A percentile compares a stretch with the other conserved stretches of the same genome.
These are phyloP conservation scores for Lathyrus sativus DNA, from an alignment of 306 rosid species.

Conservation along the genomic window DNA sequence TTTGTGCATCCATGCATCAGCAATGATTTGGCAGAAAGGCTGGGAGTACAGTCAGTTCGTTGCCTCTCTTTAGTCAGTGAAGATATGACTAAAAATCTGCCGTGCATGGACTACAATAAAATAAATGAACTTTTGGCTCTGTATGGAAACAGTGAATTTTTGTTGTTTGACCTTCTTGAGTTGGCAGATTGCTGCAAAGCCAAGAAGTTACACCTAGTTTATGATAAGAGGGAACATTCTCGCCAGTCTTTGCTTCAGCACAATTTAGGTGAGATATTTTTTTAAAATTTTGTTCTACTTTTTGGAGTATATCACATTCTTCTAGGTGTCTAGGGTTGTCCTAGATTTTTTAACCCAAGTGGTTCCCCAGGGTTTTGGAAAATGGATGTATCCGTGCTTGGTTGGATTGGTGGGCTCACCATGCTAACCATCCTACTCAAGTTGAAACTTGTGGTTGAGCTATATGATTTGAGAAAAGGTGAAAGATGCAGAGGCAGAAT, in stretches of 20 bases:
- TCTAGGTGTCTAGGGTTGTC: slow-evolving; percentile 1
- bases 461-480: slow-evolving; percentile 7
- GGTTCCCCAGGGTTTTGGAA: slow-evolving; percentile 15
- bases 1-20: slow-evolving; percentile 85
- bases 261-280: slow-evolving; percentile 67
- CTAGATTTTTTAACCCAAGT: background rate
- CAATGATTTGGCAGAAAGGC: slow-evolving; percentile 84
- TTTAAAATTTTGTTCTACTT: slow-evolving; percentile 1
- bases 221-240: slow-evolving; percentile 95
- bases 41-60: slow-evolving; percentile 85
- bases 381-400: slow-evolving; percentile 8
- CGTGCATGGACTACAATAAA: slow-evolving; percentile 87
- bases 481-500: background rate
- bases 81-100: slow-evolving; percentile 83
- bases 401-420: slow-evolving; percentile 16
- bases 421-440: slow-evolving; percentile 11
- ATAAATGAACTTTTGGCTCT: slow-evolving; percentile 72
- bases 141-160: slow-evolving; percentile 73
- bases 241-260: slow-evolving; percentile 92
- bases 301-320: background rate
- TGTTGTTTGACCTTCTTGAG: slow-evolving; percentile 92
- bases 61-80: slow-evolving; percentile 86
- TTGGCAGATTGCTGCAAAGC: slow-evolving; percentile 97
- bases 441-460: slow-evolving; percentile 18
- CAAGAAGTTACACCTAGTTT: slow-evolving; percentile 76